phyloP scores from a whole-genome alignment of 352 stramenopile genomes.

The Thalassiosira oceanica region DNA sequence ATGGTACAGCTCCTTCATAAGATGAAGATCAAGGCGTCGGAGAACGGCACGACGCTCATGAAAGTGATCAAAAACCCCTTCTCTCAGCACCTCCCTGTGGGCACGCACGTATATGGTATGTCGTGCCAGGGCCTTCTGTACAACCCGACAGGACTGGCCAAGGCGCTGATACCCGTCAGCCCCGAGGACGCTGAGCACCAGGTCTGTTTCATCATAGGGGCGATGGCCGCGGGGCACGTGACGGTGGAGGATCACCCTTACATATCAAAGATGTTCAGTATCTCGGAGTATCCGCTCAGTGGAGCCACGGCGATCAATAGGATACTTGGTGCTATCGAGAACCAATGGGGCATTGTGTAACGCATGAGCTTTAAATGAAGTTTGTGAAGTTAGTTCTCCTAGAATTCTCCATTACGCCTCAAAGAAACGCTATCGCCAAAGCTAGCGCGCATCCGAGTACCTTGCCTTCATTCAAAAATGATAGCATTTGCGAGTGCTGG shows the following conservation, averaged over 20 bases:
- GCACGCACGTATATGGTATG: slow-evolving; percentile 93
- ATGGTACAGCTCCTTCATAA: slow-evolving; percentile 99
- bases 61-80: slow-evolving; percentile 99
- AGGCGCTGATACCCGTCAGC: slow-evolving; percentile 79
- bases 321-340: slow-evolving; percentile 95
- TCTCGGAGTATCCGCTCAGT: slow-evolving; percentile 97
- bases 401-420: no score
- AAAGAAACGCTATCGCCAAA: no score
- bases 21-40: slow-evolving; percentile 98
- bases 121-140: slow-evolving; percentile 91
- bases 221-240: slow-evolving; percentile 95
- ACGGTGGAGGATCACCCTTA: slow-evolving; percentile 96
- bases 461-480: no score
- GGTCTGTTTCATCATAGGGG: slow-evolving; percentile 96
- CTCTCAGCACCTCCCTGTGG: slow-evolving; percentile 93
- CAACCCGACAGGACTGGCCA: slow-evolving; percentile 92
- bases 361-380: no score
- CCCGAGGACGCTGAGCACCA: slow-evolving; percentile 65
- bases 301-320: slow-evolving; percentile 94
- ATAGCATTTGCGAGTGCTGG: no score
- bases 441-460: no score
- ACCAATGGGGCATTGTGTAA: slow-evolving; percentile 97
- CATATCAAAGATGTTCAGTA: slow-evolving; percentile 95
- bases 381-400: no score
- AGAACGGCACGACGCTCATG: slow-evolving; percentile 91